These are phyloP conservation scores for Populus pruinosa DNA, from an alignment of 345 rosid genomes.

Conservation along the genomic window DNA sequence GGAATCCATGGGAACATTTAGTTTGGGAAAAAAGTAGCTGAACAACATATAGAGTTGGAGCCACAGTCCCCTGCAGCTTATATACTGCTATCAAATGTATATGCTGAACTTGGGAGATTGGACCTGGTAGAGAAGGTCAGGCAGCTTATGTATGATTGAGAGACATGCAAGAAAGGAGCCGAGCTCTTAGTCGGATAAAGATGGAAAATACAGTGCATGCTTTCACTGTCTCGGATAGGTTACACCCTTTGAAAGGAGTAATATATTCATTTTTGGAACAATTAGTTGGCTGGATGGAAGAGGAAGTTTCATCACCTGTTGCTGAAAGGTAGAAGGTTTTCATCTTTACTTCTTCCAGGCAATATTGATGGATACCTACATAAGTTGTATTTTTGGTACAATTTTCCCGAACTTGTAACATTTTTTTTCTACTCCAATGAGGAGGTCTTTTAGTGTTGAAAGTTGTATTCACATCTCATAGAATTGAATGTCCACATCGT, in stretches of 20 bases:
- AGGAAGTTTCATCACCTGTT: slow-evolving; percentile 33
- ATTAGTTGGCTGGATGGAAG: slow-evolving; percentile 43
- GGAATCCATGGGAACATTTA: slow-evolving; percentile 53
- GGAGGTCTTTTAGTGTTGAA: slow-evolving; percentile 1
- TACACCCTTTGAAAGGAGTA: slow-evolving; percentile 47
- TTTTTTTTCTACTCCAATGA: slow-evolving; percentile 3
- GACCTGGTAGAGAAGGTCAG: slow-evolving; percentile 55
- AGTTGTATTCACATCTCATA: slow-evolving; percentile 1
- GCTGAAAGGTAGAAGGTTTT: slow-evolving; percentile 22
- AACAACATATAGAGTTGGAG: slow-evolving; percentile 44
- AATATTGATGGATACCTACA: background rate
- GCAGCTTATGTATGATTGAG: slow-evolving; percentile 39
- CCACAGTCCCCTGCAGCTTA: slow-evolving; percentile 58
- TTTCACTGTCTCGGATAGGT: slow-evolving; percentile 46
- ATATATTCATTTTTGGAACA: slow-evolving; percentile 42
- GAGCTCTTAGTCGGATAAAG: slow-evolving; percentile 62
- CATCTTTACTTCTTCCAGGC: slow-evolving; percentile 7
- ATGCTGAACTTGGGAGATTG: slow-evolving; percentile 54
- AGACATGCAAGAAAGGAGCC: slow-evolving; percentile 47
- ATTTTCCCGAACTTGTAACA: slow-evolving; percentile 16
- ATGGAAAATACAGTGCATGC: slow-evolving; percentile 41
- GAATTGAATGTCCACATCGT: slow-evolving; percentile 15
- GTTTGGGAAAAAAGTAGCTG: slow-evolving; percentile 54
- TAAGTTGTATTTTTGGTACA: background rate
- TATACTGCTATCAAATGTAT: slow-evolving; percentile 49